A percentile compares a stretch with the other conserved stretches of the same genome.
phyloP scores from a whole-genome alignment of 176 grass and related monocot genomes.

The Lolium rigidum region DNA sequence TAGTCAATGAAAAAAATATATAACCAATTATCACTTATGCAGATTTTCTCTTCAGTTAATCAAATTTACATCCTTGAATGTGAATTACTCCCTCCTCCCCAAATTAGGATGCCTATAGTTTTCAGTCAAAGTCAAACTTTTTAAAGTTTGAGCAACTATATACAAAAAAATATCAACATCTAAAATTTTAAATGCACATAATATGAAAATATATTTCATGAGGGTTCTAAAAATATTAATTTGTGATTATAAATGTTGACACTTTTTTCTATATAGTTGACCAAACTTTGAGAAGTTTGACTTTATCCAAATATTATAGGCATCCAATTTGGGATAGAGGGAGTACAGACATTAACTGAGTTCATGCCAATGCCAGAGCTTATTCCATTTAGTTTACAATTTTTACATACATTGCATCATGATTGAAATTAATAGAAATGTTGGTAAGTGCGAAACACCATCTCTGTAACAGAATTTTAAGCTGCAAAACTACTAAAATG shows the following conservation, averaged over 20 bases:
- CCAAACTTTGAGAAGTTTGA: no score
- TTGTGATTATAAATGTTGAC: no score
- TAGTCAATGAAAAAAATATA: background rate
- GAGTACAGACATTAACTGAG: background rate
- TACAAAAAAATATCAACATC: no score
- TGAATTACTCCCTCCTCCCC: background rate
- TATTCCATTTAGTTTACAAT: slow-evolving; percentile 6
- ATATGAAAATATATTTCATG: no score
- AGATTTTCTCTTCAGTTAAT: background rate
- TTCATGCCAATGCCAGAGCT: background rate
- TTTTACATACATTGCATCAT: background rate
- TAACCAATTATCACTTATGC: background rate
- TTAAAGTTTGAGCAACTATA: no score
- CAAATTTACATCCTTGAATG: slow-evolving; percentile 21
- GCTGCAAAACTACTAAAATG: slow-evolving; percentile 4
- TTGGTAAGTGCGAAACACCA: background rate
- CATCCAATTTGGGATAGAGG: no score
- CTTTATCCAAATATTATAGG: no score
- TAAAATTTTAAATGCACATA: no score
- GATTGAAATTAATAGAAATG: slow-evolving; percentile 20
- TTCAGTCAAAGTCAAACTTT: no score
- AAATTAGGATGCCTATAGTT: no score
- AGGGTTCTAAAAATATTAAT: no score
- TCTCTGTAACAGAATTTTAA: slow-evolving; percentile 23
- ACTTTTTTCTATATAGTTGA: no score